phyloP scores from a whole-genome alignment of 306 rosid species.

The Rubus parviflorus region DNA sequence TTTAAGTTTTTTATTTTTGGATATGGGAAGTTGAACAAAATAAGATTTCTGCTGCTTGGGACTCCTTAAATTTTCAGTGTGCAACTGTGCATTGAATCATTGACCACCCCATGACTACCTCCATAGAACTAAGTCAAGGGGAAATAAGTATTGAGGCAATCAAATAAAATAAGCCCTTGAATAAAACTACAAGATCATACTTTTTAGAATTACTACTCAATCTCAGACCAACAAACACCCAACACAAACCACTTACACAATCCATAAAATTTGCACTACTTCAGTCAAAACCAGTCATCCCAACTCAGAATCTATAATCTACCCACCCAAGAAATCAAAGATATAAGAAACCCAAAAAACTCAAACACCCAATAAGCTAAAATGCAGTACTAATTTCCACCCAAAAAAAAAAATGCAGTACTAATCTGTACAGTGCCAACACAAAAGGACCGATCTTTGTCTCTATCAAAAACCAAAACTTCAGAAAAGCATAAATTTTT shows the following conservation, averaged over 20 bases:
- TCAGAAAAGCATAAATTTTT: neutral
- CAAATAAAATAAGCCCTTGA: neutral
- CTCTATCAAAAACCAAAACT: neutral
- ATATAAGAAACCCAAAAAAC: constrained; percentile 6
- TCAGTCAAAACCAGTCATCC: constrained; percentile 7
- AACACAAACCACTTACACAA: neutral
- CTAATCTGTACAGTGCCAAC: neutral
- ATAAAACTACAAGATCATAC: neutral
- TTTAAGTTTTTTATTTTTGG: no score
- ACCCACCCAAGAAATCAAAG: neutral
- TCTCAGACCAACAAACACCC: constrained; percentile 1
- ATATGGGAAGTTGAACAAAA: no score
- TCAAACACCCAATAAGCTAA: constrained; percentile 20
- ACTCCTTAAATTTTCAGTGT: neutral
- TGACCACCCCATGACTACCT: neutral
- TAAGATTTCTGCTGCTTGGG: no score
- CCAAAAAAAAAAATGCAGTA: constrained; percentile 20
- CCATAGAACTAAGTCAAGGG: neutral
- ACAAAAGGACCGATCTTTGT: neutral
- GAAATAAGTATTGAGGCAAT: neutral
- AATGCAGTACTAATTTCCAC: neutral
- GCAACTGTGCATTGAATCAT: neutral
- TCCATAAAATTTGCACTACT: neutral
- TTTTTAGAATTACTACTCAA: neutral
- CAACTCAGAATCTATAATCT: neutral